Percentiles rank a stretch among this genome's conserved stretches.
Evolutionary conservation across 805 yeast genomes (phyloP).

Genomic region (Pichia heedii): DNA sequence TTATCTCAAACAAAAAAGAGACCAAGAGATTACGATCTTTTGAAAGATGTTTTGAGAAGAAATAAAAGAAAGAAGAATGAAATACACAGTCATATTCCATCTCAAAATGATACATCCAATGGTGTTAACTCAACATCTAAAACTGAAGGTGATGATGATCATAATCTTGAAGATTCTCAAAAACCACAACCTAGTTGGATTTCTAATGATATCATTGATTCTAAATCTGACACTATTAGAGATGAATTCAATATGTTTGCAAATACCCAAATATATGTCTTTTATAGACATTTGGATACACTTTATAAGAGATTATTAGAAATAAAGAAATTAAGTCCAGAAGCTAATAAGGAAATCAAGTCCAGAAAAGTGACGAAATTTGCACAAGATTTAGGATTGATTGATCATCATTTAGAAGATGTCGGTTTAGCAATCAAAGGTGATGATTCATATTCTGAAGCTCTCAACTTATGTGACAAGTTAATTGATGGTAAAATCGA

Average conservation of each 20-base stretch:
- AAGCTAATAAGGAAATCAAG: conserved; percentile 65
- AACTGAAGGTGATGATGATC: conserved; percentile 6
- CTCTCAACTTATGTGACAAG: conserved; percentile 63
- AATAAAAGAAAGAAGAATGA: conserved; percentile 19
- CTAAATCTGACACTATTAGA: conserved; percentile 30
- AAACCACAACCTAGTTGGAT: conserved; percentile 30
- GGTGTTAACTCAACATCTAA: conserved; percentile 9
- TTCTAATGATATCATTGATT: conserved; percentile 18
- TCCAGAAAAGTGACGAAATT: conserved; percentile 58
- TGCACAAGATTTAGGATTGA: conserved; percentile 77
- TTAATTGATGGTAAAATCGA: conserved; percentile 86
- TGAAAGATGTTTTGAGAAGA: conserved; percentile 52
- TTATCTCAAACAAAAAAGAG: conserved; percentile 33
- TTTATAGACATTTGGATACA: conserved; percentile 77
- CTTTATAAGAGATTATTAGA: conserved; percentile 74
- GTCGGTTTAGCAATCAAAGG: conserved; percentile 69
- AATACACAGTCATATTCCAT: neutral
- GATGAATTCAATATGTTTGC: conserved; percentile 70
- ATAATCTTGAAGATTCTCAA: conserved; percentile 19
- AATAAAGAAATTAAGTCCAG: conserved; percentile 60
- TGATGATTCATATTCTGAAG: conserved; percentile 65
- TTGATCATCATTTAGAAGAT: conserved; percentile 73
- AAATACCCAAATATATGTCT: conserved; percentile 81
- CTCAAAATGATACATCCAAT: neutral
- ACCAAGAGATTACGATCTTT: conserved; percentile 47